Evolutionary conservation across 148 eudicot genomes (phyloP), one percentile per base, ranked within the genome.

Genomic region (Cornus controversa): DNA sequence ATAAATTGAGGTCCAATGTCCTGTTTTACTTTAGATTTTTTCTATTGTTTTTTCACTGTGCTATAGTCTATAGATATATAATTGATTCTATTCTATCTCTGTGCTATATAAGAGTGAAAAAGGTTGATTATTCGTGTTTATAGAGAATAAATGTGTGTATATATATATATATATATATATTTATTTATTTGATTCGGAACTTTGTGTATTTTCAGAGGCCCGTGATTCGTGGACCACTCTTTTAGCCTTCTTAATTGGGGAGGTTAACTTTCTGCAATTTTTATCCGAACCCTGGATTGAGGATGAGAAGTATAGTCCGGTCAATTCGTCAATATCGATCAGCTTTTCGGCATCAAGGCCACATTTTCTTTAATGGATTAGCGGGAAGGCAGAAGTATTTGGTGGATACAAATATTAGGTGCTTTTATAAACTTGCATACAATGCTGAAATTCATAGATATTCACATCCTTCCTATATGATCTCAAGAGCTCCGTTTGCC

Each of bases 251-350:
- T 83, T 75, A 73, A 57, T 45, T 74, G 45, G 57, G 71, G 79
- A 72, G 78, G 69, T 80, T 72, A 18, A 57, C 34, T 22, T 80
- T 76, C 34, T 24, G 58, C n/a, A 40, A 20, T 27, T 64, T 37
- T n/a, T 10, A 66, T 68, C 66, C 36, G 29, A 71, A 25, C 28
- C 68, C 67, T 71, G 73, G 66, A 70, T 77, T 34, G 74, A 86
- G 81, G 63, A 92, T 93, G 96, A 89, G 96, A 77, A 71, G 71
- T 37, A 67, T 89, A 75, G 70, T 84, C 72, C 89, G 84, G 13
- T 79, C 87, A 9, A 37, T 80, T 72, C 80, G 87, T 71, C 87
- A 77, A 60, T 77, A 82, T 77, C 82, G 63, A 81, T 80, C 90
- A 45, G 79, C 78, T 67, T 71, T 84, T 75, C 80, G 79, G 81